A percentile compares a stretch with the other conserved stretches of the same genome.
phyloP scores from a whole-genome alignment of 345 rosid species.

The Populus deltoides region DNA sequence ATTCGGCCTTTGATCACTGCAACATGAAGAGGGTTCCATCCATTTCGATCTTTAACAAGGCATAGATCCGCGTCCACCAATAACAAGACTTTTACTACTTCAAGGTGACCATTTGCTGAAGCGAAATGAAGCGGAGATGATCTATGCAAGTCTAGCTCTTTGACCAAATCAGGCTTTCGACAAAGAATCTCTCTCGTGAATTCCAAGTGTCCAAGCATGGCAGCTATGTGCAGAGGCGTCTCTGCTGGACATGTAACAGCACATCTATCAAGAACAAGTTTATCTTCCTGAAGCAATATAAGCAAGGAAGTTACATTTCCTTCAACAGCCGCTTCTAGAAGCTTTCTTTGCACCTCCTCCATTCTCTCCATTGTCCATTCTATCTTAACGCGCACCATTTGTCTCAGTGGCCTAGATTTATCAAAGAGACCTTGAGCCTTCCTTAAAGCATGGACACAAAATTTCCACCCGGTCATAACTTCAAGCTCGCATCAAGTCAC shows the following conservation, averaged over 20 bases:
- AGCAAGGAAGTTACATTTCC: constrained; percentile 3
- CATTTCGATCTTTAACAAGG: background rate
- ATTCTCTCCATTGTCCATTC: no score
- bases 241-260: constrained; percentile 2
- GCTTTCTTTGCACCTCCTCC: background rate
- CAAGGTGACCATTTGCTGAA: constrained; percentile 4
- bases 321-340: constrained; percentile 5
- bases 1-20: constrained; percentile 5
- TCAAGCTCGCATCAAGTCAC: no score
- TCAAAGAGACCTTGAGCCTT: no score
- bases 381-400: no score
- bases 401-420: no score
- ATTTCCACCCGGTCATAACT: no score
- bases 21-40: background rate
- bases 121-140: constrained; percentile 17
- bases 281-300: constrained; percentile 4
- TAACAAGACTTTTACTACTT: background rate
- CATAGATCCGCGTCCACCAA: background rate
- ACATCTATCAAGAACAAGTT: constrained; percentile 10
- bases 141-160: constrained; percentile 1
- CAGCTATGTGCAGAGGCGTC: constrained; percentile 13
- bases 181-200: constrained; percentile 4
- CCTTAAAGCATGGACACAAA: no score
- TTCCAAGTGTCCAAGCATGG: constrained; percentile 12
- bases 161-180: constrained; percentile 5